Conservation (phyloP, 2,329 filamentous ascomycete genomes). For the Aspergillus viridinutans region DNA sequence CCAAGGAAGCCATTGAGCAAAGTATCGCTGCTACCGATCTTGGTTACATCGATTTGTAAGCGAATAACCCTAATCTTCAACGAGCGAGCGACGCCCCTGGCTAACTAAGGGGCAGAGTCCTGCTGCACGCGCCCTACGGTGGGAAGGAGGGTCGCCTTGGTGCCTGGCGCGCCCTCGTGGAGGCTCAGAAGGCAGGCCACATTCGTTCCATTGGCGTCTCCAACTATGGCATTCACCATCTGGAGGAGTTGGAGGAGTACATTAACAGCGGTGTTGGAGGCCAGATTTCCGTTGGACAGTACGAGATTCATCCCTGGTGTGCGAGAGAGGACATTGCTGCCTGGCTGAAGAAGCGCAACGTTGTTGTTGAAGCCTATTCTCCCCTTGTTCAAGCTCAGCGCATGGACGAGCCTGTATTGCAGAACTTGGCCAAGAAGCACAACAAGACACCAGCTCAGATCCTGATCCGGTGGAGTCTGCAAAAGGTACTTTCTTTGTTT, state of each 20-base stretch:
- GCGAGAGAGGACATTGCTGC: conserved; percentile 70
- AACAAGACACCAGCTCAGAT: conserved; percentile 57
- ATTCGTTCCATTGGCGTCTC: conserved; percentile 41
- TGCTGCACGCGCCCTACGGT: conserved; percentile 39
- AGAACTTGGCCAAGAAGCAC: conserved; percentile 52
- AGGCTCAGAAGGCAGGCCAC: conserved; percentile 36
- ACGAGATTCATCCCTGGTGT: conserved; percentile 88
- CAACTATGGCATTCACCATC: conserved; percentile 38
- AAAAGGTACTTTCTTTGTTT: conserved; percentile 44
- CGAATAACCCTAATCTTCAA: not conserved
- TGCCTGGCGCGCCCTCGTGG: conserved; percentile 39
- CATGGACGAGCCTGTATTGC: conserved; percentile 51
- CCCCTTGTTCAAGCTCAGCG: conserved; percentile 44
- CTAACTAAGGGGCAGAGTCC: conserved; percentile 22
- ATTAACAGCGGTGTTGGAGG: conserved; percentile 49
- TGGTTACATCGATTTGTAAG: conserved; percentile 63
- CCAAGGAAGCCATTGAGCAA: conserved; percentile 60
- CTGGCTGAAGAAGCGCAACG: conserved; percentile 65
- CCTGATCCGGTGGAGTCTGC: conserved; percentile 58
- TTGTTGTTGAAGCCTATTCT: conserved; percentile 57
- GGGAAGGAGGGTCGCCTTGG: conserved; percentile 36
- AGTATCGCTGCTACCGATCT: conserved; percentile 61
- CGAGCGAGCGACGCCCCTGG: not conserved
- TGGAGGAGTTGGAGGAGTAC: conserved; percentile 39
- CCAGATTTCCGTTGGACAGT: conserved; percentile 77